phyloP scores from a whole-genome alignment of 2,329 filamentous ascomycete species.

The Apiospora kogelbergensis region DNA sequence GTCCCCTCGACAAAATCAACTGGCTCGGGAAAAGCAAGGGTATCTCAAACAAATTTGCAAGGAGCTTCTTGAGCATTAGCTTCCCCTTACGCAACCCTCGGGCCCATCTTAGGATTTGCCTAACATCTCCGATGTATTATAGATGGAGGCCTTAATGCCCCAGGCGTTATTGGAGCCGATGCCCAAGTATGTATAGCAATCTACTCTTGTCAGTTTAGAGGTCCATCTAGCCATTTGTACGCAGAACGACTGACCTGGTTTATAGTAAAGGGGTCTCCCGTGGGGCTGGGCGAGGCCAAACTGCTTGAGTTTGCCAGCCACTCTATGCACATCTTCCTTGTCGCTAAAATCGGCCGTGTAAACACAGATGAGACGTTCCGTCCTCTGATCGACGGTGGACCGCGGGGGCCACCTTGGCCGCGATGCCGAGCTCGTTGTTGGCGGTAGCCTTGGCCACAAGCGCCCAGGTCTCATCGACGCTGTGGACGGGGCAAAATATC shows the following conservation, averaged over 20 bases:
- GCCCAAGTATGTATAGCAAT: constrained; percentile 68
- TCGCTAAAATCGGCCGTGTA: constrained; percentile 78
- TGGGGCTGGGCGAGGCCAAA: constrained; percentile 56
- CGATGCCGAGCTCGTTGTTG: constrained; percentile 67
- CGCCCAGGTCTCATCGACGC: constrained; percentile 65
- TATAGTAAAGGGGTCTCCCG: constrained; percentile 69
- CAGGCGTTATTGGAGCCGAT: constrained; percentile 62
- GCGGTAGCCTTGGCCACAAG: constrained; percentile 66
- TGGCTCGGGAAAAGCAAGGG: constrained; percentile 9
- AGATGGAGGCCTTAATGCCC: constrained; percentile 60
- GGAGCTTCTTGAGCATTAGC: neutral
- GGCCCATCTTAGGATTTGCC: constrained; percentile 17
- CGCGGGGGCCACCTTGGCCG: constrained; percentile 71
- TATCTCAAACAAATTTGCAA: constrained; percentile 11
- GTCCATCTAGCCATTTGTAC: neutral
- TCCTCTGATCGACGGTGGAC: constrained; percentile 40
- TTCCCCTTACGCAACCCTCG: neutral
- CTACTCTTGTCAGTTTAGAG: constrained; percentile 34
- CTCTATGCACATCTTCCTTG: constrained; percentile 64
- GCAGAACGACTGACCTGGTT: constrained; percentile 55
- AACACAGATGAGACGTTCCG: constrained; percentile 66
- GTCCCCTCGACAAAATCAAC: neutral
- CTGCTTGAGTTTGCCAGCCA: constrained; percentile 61
- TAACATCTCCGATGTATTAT: constrained; percentile 46
- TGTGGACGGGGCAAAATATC: constrained; percentile 58